Percentiles rank a stretch among this genome's conserved stretches.
Conservation (phyloP, 257 asterid species). For the Datura wrightii region DNA sequence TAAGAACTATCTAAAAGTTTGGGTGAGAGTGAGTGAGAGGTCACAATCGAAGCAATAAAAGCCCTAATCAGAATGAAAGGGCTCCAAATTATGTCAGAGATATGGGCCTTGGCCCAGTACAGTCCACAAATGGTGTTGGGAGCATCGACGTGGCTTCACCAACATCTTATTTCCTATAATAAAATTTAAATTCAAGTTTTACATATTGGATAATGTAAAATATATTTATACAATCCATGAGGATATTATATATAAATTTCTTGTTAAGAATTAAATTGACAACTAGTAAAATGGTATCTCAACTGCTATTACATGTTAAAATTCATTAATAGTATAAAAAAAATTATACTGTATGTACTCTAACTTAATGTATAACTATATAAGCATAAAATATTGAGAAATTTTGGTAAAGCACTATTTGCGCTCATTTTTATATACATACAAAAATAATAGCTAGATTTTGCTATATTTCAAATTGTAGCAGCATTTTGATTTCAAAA, state of each 20-base stretch:
- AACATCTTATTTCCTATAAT: neutral
- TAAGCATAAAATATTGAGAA: too few relatives aligned
- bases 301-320: too few relatives aligned
- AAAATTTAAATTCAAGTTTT: neutral
- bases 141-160: constrained; percentile 41
- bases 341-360: too few relatives aligned
- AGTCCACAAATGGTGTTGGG: constrained; percentile 30
- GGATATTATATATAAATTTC: too few relatives aligned
- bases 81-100: neutral
- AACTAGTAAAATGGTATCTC: too few relatives aligned
- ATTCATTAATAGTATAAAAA: too few relatives aligned
- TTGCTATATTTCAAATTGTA: neutral
- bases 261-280: too few relatives aligned
- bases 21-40: constrained; percentile 7
- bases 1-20: neutral
- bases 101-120: constrained; percentile 19
- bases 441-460: neutral
- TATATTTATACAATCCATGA: too few relatives aligned
- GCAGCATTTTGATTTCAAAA: neutral
- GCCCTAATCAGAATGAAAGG: neutral
- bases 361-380: too few relatives aligned
- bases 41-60: constrained; percentile 21
- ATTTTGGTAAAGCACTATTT: neutral
- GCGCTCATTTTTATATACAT: too few relatives aligned
- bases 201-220: neutral